phyloP scores from a whole-genome alignment of 2,329 filamentous ascomycete species.

The Colletotrichum viniferum region DNA sequence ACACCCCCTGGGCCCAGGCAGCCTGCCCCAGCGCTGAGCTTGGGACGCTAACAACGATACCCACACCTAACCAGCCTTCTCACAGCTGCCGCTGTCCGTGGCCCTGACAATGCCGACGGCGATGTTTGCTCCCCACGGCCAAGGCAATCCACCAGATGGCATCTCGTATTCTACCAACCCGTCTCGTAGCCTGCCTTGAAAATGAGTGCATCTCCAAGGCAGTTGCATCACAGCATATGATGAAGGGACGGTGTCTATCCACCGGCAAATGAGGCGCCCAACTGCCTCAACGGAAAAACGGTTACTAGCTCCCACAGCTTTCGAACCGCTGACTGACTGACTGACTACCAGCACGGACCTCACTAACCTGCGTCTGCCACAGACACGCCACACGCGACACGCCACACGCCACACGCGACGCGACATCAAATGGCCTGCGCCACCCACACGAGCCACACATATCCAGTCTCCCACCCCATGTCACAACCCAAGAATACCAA shows the following conservation, averaged over 20 bases:
- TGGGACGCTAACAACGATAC: not conserved
- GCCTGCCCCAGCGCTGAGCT: not conserved
- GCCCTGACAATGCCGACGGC: too few relatives aligned
- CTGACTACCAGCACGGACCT: not conserved
- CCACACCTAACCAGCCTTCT: too few relatives aligned
- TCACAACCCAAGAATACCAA: not conserved
- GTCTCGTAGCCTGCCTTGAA: not conserved
- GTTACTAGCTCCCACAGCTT: too few relatives aligned
- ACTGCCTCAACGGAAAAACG: too few relatives aligned
- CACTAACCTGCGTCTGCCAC: not conserved
- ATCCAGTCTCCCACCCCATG: too few relatives aligned
- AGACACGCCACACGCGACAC: not conserved
- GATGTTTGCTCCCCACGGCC: not conserved
- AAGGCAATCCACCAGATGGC: not conserved
- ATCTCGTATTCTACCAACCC: not conserved
- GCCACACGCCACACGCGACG: not conserved
- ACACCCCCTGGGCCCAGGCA: not conserved
- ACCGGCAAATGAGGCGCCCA: too few relatives aligned
- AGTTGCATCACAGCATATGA: not conserved
- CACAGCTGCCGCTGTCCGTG: too few relatives aligned
- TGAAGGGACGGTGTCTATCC: not conserved
- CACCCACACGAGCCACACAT: not conserved
- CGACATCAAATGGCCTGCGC: not conserved
- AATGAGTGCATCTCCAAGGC: not conserved
- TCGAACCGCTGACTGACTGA: too few relatives aligned